Percentiles rank a stretch among this genome's conserved stretches.
These are phyloP conservation scores for Talaromyces sp. DNA, from an alignment of 2,329 filamentous ascomycete species.

Conservation along the genomic window DNA sequence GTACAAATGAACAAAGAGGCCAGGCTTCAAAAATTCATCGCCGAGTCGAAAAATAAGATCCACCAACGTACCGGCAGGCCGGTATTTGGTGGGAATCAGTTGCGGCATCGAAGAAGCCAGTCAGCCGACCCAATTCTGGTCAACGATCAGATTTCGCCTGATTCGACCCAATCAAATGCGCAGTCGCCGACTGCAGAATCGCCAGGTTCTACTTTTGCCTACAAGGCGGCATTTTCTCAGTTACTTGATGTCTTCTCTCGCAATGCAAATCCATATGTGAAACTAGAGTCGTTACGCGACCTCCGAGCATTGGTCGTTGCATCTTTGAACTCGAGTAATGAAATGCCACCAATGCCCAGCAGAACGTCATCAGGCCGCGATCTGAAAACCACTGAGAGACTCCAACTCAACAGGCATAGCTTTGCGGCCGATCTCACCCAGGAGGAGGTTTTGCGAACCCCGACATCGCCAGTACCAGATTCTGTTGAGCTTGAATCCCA, in stretches of 20 bases:
- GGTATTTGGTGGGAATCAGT: slow-evolving; percentile 7
- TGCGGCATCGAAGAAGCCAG: slow-evolving; percentile 25
- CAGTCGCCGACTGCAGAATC: slow-evolving; percentile 14
- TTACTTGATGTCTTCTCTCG: slow-evolving; percentile 82
- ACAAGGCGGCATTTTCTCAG: slow-evolving; percentile 70
- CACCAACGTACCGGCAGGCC: slow-evolving; percentile 20
- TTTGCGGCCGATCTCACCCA: slow-evolving; percentile 24
- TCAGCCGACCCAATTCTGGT: slow-evolving; percentile 23
- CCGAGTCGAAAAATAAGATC: slow-evolving; percentile 28
- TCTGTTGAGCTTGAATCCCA: slow-evolving; percentile 28
- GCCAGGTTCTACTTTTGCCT: slow-evolving; percentile 57
- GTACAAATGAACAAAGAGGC: slow-evolving; percentile 35
- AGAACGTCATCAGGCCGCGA: slow-evolving; percentile 2
- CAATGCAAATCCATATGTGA: slow-evolving; percentile 79
- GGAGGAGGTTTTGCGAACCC: slow-evolving; percentile 15
- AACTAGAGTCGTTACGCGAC: slow-evolving; percentile 77
- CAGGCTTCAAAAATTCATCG: slow-evolving; percentile 33
- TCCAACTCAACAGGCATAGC: slow-evolving; percentile 24
- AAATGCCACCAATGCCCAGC: slow-evolving; percentile 17
- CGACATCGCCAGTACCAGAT: slow-evolving; percentile 21
- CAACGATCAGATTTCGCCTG: not conserved
- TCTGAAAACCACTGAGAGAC: slow-evolving; percentile 8
- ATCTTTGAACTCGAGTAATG: slow-evolving; percentile 58
- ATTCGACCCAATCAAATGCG: slow-evolving; percentile 14
- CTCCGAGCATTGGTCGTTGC: slow-evolving; percentile 76